Evolutionary conservation across 352 stramenopile genomes (phyloP).

Genomic region (Peronospora belbahrii): DNA sequence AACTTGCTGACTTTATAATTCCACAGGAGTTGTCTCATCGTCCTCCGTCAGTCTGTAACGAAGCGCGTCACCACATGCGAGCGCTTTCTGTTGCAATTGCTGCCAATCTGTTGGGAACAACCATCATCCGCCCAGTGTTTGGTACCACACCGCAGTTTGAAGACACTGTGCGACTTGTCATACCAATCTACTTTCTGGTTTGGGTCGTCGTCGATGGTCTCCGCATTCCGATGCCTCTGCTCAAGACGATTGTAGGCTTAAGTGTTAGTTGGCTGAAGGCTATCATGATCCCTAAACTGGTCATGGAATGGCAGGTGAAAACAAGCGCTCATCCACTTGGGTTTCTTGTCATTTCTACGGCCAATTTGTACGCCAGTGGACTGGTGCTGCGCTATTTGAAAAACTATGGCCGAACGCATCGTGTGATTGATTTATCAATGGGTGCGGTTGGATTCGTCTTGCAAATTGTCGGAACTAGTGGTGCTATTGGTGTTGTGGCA

Average conservation of each 20-base stretch:
- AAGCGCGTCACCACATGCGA: constrained; percentile 29
- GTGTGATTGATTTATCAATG: constrained; percentile 31
- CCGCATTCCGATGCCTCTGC: constrained; percentile 30
- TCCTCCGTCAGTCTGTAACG: constrained; percentile 29
- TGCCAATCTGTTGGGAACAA: constrained; percentile 59
- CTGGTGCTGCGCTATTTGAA: constrained; percentile 46
- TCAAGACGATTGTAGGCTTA: constrained; percentile 48
- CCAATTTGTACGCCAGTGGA: constrained; percentile 66
- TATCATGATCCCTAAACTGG: constrained; percentile 57
- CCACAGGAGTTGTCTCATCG: constrained; percentile 22
- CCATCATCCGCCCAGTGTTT: constrained; percentile 53
- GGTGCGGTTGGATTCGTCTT: constrained; percentile 34
- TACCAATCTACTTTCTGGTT: constrained; percentile 49
- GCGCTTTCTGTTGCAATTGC: constrained; percentile 42
- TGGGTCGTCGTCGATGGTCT: constrained; percentile 35
- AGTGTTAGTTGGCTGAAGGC: constrained; percentile 69
- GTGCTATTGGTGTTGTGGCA: constrained; percentile 41
- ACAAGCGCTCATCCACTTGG: constrained; percentile 39
- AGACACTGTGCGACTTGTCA: constrained; percentile 47
- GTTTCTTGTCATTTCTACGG: constrained; percentile 56
- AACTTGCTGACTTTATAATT: constrained; percentile 39
- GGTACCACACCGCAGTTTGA: constrained; percentile 47
- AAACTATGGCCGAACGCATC: constrained; percentile 36
- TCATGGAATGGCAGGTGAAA: constrained; percentile 46
- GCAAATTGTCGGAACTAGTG: constrained; percentile 35